phyloP scores from a whole-genome alignment of 1,284 basidiomycete genomes.

The Singerocomus rubriflavus region DNA sequence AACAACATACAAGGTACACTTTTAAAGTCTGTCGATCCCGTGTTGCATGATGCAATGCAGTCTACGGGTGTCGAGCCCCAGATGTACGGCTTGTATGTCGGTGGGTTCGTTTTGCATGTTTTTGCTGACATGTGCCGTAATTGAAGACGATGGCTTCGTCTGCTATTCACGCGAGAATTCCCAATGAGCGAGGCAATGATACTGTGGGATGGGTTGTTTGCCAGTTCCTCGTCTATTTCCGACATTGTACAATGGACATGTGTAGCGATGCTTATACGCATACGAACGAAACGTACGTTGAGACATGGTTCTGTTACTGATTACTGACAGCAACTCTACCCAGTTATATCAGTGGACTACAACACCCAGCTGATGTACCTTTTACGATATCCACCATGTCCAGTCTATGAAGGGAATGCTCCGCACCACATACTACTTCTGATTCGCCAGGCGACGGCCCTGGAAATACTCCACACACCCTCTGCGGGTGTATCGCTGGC shows the following conservation, averaged over 20 bases:
- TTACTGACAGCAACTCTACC: conserved; percentile 10
- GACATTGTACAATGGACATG: conserved; percentile 81
- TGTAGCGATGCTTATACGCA: conserved; percentile 88
- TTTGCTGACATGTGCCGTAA: conserved; percentile 11
- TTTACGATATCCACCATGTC: conserved; percentile 75
- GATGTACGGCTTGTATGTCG: conserved; percentile 82
- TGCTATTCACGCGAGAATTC: conserved; percentile 90
- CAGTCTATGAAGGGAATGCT: conserved; percentile 30
- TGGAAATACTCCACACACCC: conserved; percentile 73
- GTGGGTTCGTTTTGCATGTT: conserved; percentile 4
- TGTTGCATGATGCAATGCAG: conserved; percentile 73
- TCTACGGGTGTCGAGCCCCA: conserved; percentile 86
- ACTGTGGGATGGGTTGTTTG: conserved; percentile 91
- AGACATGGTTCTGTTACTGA: conserved; percentile 1
- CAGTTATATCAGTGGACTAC: conserved; percentile 86
- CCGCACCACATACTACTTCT: conserved; percentile 66
- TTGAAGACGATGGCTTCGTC: conserved; percentile 81
- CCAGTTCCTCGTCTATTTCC: conserved; percentile 65
- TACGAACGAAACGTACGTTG: conserved; percentile 76
- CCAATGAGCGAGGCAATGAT: conserved; percentile 69
- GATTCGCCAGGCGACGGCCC: conserved; percentile 74
- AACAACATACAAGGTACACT: conserved; percentile 72
- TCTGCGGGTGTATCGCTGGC: conserved; percentile 72
- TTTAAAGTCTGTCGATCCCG: conserved; percentile 79
- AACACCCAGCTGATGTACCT: conserved; percentile 78